Conservation (phyloP, 176 grass and related monocot genomes). For the Cenchrus fungigraminus region DNA sequence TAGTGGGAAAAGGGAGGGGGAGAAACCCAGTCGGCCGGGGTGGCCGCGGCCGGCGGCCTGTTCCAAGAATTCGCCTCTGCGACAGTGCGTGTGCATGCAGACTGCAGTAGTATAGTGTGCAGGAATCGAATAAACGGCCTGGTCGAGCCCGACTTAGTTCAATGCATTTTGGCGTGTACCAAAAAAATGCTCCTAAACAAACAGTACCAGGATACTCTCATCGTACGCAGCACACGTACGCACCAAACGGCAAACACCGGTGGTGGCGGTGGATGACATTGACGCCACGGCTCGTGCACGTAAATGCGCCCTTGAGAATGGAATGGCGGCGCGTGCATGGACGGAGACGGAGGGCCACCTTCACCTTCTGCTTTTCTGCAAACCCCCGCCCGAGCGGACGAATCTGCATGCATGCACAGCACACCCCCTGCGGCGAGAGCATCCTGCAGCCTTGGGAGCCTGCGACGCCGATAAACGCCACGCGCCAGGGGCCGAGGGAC, state of each 20-base stretch:
- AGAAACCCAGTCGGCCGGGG: background rate
- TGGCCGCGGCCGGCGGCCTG: background rate
- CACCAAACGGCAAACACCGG: background rate
- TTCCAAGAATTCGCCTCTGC: background rate
- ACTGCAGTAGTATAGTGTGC: too few species aligned
- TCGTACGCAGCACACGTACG: background rate
- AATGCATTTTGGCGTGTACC: too few species aligned
- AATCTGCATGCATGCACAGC: background rate
- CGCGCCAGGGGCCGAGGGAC: background rate
- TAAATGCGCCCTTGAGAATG: too few species aligned
- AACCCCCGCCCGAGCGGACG: background rate
- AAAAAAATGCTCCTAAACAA: too few species aligned
- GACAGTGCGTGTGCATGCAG: background rate
- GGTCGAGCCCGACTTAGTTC: background rate
- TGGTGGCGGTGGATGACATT: too few species aligned
- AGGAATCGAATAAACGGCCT: slow-evolving; percentile 1
- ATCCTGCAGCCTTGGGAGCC: slow-evolving; percentile 11
- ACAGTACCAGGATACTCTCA: too few species aligned
- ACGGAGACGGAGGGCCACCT: background rate
- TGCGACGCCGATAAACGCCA: background rate
- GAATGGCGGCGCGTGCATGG: background rate
- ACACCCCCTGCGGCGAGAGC: background rate
- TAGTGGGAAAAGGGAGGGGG: too few species aligned
- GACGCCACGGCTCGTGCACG: too few species aligned
- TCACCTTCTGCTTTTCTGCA: too few species aligned